Evolutionary conservation across 164 flowering plant genomes (phyloP).

Genomic region (Berberis vulgaris): DNA sequence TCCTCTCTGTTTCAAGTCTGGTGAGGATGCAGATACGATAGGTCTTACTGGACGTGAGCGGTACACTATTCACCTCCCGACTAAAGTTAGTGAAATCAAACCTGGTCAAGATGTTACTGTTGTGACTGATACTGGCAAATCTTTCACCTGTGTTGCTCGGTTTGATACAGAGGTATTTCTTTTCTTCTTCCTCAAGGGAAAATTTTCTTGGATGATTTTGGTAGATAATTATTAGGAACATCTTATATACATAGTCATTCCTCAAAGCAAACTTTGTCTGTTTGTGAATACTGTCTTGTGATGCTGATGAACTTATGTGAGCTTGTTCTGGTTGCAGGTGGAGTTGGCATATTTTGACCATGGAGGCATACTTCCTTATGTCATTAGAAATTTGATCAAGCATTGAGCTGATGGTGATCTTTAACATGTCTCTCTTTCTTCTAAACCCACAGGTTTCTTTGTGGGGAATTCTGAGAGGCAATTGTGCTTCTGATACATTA

Average conservation of each 20-base stretch:
- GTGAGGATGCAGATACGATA: constrained; percentile 78
- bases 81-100: constrained; percentile 46
- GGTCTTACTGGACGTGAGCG: constrained; percentile 78
- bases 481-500: too few species aligned
- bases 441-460: too few species aligned
- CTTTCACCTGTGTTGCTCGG: constrained; percentile 66
- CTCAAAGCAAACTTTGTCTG: background rate
- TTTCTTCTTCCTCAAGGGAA: background rate
- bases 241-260: too few species aligned
- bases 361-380: constrained; percentile 36
- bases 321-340: constrained; percentile 18
- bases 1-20: constrained; percentile 71
- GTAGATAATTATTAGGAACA: background rate
- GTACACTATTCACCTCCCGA: constrained; percentile 63
- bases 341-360: constrained; percentile 32
- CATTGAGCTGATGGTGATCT: background rate
- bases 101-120: constrained; percentile 83
- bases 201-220: too few species aligned
- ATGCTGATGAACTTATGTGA: background rate
- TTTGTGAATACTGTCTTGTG: background rate
- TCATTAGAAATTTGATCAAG: constrained; percentile 22
- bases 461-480: too few species aligned
- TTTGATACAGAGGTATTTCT: constrained; percentile 73
- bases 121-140: constrained; percentile 55
- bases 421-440: background rate